phyloP scores from a whole-genome alignment of 2,329 filamentous ascomycete genomes.

The Chaetomium sp. region DNA sequence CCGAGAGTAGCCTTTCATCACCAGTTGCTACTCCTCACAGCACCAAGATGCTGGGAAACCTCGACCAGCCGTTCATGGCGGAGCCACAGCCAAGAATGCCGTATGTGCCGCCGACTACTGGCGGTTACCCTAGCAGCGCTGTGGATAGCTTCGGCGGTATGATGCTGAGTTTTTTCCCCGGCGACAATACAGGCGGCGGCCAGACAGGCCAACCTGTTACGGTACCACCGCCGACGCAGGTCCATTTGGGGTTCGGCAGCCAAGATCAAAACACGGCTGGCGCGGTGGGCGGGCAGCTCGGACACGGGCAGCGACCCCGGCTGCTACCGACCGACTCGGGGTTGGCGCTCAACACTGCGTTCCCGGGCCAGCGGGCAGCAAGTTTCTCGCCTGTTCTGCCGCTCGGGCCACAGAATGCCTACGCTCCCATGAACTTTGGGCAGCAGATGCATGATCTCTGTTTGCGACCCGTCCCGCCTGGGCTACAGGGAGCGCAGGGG shows the following conservation, averaged over 20 bases:
- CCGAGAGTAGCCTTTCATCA: constrained; percentile 25
- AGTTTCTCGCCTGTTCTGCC: not conserved
- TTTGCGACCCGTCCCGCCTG: not conserved
- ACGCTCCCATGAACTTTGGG: not conserved
- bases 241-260: not conserved
- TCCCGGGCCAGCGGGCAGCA: not conserved
- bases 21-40: constrained; percentile 19
- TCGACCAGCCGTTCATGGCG: not conserved
- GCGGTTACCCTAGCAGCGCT: not conserved
- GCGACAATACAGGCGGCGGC: not conserved
- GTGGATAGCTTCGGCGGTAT: not conserved
- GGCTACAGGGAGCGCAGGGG: not conserved
- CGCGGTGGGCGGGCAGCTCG: not conserved
- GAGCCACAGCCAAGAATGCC: not conserved
- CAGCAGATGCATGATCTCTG: not conserved
- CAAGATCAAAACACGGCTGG: not conserved
- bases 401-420: not conserved
- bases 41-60: constrained; percentile 17
- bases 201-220: constrained; percentile 6
- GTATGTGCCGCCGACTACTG: not conserved
- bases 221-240: constrained; percentile 1
- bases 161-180: not conserved
- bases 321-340: not conserved
- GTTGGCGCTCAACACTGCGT: not conserved
- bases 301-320: not conserved